A percentile compares a stretch with the other conserved stretches of the same genome.
phyloP scores from a whole-genome alignment of 116 monocot species.

The Trichopus zeylanicus region DNA sequence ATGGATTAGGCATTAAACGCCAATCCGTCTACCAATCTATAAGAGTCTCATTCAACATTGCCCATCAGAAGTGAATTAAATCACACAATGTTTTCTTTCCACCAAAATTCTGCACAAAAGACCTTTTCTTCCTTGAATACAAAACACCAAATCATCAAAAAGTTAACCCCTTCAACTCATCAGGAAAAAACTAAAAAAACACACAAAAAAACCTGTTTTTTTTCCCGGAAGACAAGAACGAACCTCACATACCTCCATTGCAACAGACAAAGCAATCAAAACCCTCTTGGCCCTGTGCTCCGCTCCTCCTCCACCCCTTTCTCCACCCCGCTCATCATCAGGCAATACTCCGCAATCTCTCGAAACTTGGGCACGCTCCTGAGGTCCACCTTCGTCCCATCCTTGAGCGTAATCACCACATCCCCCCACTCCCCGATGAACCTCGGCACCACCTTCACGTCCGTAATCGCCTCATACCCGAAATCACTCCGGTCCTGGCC shows the following conservation, averaged over 20 bases:
- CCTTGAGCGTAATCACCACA: constrained; percentile 75
- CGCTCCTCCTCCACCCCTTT: constrained; percentile 12
- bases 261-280: constrained; percentile 3
- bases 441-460: constrained; percentile 81
- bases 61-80: too few species aligned
- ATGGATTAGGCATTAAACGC: too few species aligned
- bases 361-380: constrained; percentile 86
- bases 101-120: too few species aligned
- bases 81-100: too few species aligned
- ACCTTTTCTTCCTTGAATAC: too few species aligned
- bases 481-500: constrained; percentile 83
- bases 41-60: too few species aligned
- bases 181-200: too few species aligned
- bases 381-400: constrained; percentile 83
- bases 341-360: constrained; percentile 80
- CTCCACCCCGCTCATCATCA: constrained; percentile 30
- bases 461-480: constrained; percentile 48
- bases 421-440: constrained; percentile 95
- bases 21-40: too few species aligned
- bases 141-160: too few species aligned
- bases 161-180: too few species aligned
- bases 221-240: too few species aligned
- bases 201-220: too few species aligned
- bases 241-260: neutral
- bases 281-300: constrained; percentile 16